A percentile compares a stretch with the other conserved stretches of the same genome.
These are phyloP conservation scores for Umbelopsis sp. DNA, from an alignment of 371 early-diverging fungal species.

Conservation along the genomic window DNA sequence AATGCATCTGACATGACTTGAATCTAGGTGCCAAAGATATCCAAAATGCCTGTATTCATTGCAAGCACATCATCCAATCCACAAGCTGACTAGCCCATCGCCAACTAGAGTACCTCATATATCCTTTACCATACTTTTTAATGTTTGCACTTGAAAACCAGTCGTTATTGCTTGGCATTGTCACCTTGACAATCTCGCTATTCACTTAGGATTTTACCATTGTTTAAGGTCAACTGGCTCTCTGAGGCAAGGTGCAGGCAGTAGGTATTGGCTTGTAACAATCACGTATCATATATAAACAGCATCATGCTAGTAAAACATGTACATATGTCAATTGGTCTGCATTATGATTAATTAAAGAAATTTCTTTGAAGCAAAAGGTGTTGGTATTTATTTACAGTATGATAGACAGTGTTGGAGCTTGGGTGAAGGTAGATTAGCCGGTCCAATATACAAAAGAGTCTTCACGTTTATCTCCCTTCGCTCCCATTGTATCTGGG, in stretches of 20 bases:
- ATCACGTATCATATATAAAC: too few relatives aligned
- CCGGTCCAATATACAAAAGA: too few relatives aligned
- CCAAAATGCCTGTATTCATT: conserved; percentile 9
- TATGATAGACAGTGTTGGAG: too few relatives aligned
- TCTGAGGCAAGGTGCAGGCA: too few relatives aligned
- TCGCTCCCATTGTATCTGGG: too few relatives aligned
- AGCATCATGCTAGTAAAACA: background rate
- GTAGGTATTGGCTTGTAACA: background rate
- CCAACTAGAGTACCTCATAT: background rate
- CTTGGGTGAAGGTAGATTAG: too few relatives aligned
- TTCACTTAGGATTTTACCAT: too few relatives aligned
- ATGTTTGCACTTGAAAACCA: background rate
- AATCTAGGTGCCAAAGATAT: background rate
- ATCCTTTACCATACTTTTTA: background rate
- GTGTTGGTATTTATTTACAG: background rate
- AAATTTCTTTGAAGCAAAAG: background rate
- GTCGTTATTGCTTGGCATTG: background rate
- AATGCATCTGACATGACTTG: background rate
- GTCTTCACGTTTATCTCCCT: too few relatives aligned
- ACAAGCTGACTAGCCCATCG: background rate
- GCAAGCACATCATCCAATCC: background rate
- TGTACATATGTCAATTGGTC: background rate
- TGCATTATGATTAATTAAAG: background rate
- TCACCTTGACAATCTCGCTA: background rate
- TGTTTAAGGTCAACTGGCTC: too few relatives aligned